phyloP scores from a whole-genome alignment of 495 filamentous ascomycete species.

The Geopyxis carbonaria region DNA sequence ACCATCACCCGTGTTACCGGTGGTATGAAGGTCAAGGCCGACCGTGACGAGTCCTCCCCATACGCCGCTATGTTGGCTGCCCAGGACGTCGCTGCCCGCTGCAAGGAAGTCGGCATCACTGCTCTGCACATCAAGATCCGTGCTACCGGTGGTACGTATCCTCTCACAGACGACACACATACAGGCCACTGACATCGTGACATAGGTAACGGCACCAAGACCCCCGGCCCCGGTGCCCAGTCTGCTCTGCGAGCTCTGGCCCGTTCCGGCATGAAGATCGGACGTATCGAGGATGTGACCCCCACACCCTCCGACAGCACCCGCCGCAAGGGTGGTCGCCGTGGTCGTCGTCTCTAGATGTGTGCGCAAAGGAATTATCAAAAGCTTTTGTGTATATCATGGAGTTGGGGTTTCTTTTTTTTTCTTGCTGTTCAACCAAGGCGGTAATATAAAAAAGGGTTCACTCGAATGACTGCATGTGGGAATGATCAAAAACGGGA shows the following conservation, averaged over 20 bases:
- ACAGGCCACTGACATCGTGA: constrained; percentile 7
- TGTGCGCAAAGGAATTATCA: neutral
- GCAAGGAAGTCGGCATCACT: constrained; percentile 99
- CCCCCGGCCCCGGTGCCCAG: constrained; percentile 93
- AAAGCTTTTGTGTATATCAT: too few relatives aligned
- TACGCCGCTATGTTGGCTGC: constrained; percentile 99
- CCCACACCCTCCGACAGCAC: constrained; percentile 97
- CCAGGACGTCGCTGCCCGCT: constrained; percentile 82
- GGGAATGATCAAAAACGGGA: too few relatives aligned
- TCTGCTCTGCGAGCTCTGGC: constrained; percentile 96
- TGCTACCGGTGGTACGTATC: constrained; percentile 72
- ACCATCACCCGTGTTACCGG: constrained; percentile 98
- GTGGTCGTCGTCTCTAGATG: constrained; percentile 89
- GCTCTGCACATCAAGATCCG: constrained; percentile 99
- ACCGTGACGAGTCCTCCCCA: constrained; percentile 97
- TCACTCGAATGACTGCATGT: too few relatives aligned
- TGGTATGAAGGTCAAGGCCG: constrained; percentile 99
- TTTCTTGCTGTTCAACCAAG: too few relatives aligned
- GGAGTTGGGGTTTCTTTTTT: neutral
- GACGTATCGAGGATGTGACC: constrained; percentile 98
- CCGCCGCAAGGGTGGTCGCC: constrained; percentile 97
- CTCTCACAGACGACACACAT: too few relatives aligned
- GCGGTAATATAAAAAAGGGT: too few relatives aligned
- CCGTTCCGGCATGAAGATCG: constrained; percentile 98
- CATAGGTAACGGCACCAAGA: constrained; percentile 94